These are phyloP conservation scores for Aspergillus cavernicola DNA, from an alignment of 495 filamentous ascomycete species.

Conservation along the genomic window DNA sequence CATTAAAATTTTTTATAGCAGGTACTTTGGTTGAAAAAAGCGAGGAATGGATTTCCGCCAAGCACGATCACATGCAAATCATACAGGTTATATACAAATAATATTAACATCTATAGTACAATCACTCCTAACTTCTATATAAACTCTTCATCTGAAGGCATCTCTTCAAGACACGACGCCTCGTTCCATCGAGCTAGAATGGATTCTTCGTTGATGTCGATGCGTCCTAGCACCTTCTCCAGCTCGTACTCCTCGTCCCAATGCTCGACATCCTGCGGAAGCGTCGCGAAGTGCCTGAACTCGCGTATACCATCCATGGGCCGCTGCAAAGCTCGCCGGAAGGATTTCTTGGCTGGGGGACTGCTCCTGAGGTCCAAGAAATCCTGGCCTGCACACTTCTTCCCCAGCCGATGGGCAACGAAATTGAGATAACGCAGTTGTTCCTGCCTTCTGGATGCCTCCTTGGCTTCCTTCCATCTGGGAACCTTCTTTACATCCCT, in stretches of 20 bases:
- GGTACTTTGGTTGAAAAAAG: neutral
- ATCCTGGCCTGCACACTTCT: slow-evolving; percentile 22
- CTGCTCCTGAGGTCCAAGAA: slow-evolving; percentile 11
- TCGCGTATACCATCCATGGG: slow-evolving; percentile 8
- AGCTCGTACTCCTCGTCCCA: slow-evolving; percentile 35
- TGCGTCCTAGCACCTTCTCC: slow-evolving; percentile 17
- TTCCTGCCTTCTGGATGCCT: neutral
- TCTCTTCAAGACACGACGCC: neutral
- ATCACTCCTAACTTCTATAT: no score
- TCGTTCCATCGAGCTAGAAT: slow-evolving; percentile 19
- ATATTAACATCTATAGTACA: neutral
- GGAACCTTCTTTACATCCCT: no score
- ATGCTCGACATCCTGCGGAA: slow-evolving; percentile 9
- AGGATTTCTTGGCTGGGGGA: slow-evolving; percentile 5
- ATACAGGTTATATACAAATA: slow-evolving; percentile 8
- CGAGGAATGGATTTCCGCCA: neutral
- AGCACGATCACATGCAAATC: slow-evolving; percentile 14
- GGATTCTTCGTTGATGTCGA: slow-evolving; percentile 10
- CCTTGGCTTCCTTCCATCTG: neutral
- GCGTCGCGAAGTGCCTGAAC: slow-evolving; percentile 7
- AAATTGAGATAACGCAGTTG: slow-evolving; percentile 16
- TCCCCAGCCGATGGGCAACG: slow-evolving; percentile 19
- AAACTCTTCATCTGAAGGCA: neutral
- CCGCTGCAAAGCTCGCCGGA: slow-evolving; percentile 15
- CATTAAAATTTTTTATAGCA: neutral